A percentile compares a stretch with the other conserved stretches of the same genome.
Conservation (phyloP, 208 protist species). For the Acanthamoeba sp. region DNA sequence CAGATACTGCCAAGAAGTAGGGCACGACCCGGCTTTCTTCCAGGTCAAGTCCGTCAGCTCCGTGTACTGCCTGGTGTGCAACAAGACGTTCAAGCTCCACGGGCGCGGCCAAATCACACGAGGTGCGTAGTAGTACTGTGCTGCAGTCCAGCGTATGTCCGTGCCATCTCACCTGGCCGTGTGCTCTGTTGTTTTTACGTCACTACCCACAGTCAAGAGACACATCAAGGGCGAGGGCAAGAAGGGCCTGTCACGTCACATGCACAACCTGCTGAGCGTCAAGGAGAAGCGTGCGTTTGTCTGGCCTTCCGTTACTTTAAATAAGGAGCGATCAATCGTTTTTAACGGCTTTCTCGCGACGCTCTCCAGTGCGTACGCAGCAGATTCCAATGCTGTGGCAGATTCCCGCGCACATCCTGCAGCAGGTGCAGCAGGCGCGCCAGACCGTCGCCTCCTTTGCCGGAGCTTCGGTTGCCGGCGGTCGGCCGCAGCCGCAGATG, state of each 20-base stretch:
- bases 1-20: background rate
- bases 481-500: too few relatives aligned
- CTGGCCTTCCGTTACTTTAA: background rate
- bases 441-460: background rate
- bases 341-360: background rate
- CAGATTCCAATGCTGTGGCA: background rate
- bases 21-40: conserved; percentile 11
- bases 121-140: background rate
- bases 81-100: conserved; percentile 21
- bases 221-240: conserved; percentile 19
- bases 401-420: background rate
- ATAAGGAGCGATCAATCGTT: background rate
- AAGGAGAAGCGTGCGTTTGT: background rate
- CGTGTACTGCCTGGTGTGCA: background rate
- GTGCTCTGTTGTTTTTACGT: background rate
- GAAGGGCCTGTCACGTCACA: conserved; percentile 13
- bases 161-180: background rate
- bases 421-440: background rate
- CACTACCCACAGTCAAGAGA: background rate
- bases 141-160: background rate
- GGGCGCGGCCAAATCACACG: background rate
- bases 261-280: background rate
- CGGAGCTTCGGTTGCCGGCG: too few relatives aligned
- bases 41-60: background rate
- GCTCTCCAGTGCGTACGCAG: background rate